Evolutionary conservation across 176 grass and related monocot genomes (phyloP).

Genomic region (Saccharum officinarum): DNA sequence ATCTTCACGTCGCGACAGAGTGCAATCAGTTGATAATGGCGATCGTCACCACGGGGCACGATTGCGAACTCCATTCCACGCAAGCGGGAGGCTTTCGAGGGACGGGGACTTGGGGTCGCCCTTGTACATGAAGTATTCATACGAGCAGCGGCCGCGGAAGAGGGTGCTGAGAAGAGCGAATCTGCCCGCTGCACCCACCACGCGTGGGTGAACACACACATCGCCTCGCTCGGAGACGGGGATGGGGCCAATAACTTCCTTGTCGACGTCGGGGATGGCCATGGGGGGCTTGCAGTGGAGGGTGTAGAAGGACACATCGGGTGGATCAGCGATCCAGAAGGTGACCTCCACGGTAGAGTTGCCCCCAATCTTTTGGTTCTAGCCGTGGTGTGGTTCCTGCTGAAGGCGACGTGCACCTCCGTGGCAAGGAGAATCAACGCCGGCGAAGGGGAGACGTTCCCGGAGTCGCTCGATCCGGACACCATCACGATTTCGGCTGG

Average conservation of each 20-base stretch:
- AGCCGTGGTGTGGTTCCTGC: no score
- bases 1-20: background rate
- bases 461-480: no score
- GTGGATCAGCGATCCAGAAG: no score
- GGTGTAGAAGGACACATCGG: background rate
- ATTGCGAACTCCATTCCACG: background rate
- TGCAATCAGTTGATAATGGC: background rate
- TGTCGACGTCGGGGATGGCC: no score
- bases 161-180: background rate
- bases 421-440: no score
- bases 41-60: background rate
- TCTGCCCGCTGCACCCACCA: background rate
- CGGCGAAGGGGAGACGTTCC: no score
- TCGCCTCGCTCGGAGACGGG: background rate
- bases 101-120: background rate
- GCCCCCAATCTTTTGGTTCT: no score
- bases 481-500: no score
- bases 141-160: background rate
- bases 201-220: no score
- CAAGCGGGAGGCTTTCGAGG: background rate
- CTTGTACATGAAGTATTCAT: background rate
- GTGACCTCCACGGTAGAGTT: no score
- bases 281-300: background rate
- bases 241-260: background rate
- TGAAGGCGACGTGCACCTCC: no score